A percentile compares a stretch with the other conserved stretches of the same genome.
Conservation (phyloP, 1,139 yeast genomes). For the Suhomyces guaymorum region DNA sequence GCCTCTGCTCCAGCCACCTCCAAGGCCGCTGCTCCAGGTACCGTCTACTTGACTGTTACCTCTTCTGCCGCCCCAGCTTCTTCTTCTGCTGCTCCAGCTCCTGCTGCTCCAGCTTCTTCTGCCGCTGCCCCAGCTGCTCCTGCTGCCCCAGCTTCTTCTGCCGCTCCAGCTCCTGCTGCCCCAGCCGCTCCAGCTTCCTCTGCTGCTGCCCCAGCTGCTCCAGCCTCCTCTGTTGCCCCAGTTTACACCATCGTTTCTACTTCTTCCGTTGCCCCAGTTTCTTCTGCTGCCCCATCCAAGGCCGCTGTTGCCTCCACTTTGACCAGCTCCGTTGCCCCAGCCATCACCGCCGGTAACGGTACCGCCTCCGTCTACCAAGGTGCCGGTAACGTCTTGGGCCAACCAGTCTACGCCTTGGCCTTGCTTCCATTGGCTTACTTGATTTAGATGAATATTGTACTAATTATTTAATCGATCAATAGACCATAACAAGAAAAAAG, state of each 20-base stretch:
- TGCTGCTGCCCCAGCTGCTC: conserved; percentile 5
- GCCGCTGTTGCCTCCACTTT: too few relatives aligned
- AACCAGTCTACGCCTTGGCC: conserved; percentile 21
- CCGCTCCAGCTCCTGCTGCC: conserved; percentile 8
- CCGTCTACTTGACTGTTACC: conserved; percentile 4
- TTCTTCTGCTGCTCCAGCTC: conserved; percentile 2
- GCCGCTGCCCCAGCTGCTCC: conserved; percentile 18
- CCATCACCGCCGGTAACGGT: too few relatives aligned
- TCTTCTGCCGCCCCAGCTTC: conserved; percentile 10
- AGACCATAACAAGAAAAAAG: not conserved
- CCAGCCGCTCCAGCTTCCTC: conserved; percentile 13
- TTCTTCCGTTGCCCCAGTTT: conserved; percentile 10
- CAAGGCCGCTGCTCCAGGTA: conserved; percentile 8
- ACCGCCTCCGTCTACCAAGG: too few relatives aligned
- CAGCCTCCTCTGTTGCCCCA: conserved; percentile 5
- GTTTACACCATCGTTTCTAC: conserved; percentile 4
- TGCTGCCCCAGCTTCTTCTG: conserved; percentile 8
- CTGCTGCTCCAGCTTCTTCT: conserved; percentile 17
- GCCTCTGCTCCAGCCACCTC: conserved; percentile 10
- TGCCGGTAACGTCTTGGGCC: conserved; percentile 20
- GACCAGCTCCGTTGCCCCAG: too few relatives aligned
- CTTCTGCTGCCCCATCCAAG: conserved; percentile 1
- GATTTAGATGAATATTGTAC: conserved; percentile 18
- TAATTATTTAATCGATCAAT: conserved; percentile 3
- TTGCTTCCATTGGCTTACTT: conserved; percentile 29